Evolutionary conservation across 2,329 filamentous ascomycete species (phyloP), one percentile per base, ranked within the genome.

Genomic region (Ophidiomyces ophidiicola): DNA sequence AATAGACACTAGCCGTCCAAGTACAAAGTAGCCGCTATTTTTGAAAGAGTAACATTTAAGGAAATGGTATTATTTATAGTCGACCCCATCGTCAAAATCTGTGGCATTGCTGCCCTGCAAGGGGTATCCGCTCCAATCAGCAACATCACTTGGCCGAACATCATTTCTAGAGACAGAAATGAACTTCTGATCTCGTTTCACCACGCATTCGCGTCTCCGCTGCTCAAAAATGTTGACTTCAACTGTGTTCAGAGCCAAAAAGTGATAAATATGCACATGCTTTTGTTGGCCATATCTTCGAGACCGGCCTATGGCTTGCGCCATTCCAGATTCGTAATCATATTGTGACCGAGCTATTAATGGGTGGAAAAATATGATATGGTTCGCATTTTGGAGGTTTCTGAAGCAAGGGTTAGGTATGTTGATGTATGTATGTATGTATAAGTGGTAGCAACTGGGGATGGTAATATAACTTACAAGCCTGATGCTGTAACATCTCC

Each of bases 321-420:
- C 69, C 69, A 78, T 78, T 0, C 67, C 64, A 0, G 70, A 63
- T 0, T 72, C 63, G 50, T 77, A 80, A 4, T 67, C 60, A 31
- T 72, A 66, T 32, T 72, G 66, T 0, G 62, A 67, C 24, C 60
- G 51, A 0, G 65, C 58, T 1, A 74, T 56, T 6, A 76, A 54
- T 0, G 76, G 76, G 0, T 69, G 66, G 2, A 78, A 53, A 52
- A 82, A 81, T 21, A 82, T 67, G 24, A 80, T 60, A 42, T 81
- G 74, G 44, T 78, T 80, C 0, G 76, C 75, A 26, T 67, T 68
- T 32, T 74, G 71, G 1, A 82, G 56, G 46, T 82, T 81, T 6
- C 70, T 74, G 42, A 23, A 28, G 11, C 39, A n/a, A 6, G 19
- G 15, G 24, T 3, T 31, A 32, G 38, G 30, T 48, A 29, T 25